Percentiles rank a stretch among this genome's conserved stretches.
Conservation (phyloP, 192 early-diverging fungal genomes). For the Coemansia sp. region DNA sequence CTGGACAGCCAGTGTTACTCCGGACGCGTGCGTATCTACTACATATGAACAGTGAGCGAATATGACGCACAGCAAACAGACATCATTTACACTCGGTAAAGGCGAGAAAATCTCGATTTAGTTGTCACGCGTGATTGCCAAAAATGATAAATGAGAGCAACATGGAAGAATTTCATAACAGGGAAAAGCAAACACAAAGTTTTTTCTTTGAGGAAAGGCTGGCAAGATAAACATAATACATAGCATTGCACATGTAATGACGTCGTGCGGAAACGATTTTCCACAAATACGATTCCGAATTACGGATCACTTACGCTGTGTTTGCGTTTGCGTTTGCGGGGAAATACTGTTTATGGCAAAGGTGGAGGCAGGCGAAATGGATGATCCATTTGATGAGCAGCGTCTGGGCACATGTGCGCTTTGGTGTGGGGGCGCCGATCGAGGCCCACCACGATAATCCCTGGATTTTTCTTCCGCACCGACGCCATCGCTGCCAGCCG, state of each 20-base stretch:
- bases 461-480: not conserved
- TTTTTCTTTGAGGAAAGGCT: no score
- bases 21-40: not conserved
- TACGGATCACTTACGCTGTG: no score
- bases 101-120: no score
- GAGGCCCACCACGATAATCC: constrained; percentile 13
- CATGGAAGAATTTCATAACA: no score
- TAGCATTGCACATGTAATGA: no score
- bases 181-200: no score
- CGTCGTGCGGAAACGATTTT: not conserved
- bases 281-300: no score
- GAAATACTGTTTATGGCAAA: not conserved
- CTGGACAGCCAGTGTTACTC: not conserved
- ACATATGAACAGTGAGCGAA: not conserved
- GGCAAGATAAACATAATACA: no score
- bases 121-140: no score
- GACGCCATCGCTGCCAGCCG: not conserved
- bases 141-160: no score
- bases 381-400: constrained; percentile 32
- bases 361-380: constrained; percentile 21
- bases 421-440: constrained; percentile 18
- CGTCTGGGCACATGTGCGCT: constrained; percentile 20
- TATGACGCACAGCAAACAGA: not conserved
- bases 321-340: not conserved
- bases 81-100: no score